phyloP scores from a whole-genome alignment of 495 filamentous ascomycete genomes.

The Neurospora sp. region DNA sequence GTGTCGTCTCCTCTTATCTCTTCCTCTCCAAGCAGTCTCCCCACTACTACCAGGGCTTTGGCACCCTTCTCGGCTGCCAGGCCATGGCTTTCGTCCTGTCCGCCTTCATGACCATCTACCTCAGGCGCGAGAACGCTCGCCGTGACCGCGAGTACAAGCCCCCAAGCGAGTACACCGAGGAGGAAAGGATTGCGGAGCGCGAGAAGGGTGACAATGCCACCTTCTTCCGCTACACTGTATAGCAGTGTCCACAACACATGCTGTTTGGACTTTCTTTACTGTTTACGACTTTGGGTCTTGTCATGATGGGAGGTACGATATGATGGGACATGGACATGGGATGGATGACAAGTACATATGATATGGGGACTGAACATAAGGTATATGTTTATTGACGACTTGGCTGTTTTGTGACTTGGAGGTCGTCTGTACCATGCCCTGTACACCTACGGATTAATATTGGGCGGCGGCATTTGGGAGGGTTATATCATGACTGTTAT shows the following conservation, averaged over 20 bases:
- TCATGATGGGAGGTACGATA: background rate
- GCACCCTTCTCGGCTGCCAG: slow-evolving; percentile 35
- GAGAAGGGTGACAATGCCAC: slow-evolving; percentile 41
- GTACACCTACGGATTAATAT: background rate
- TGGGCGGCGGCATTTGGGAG: background rate
- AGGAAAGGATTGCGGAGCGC: slow-evolving; percentile 33
- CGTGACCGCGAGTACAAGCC: slow-evolving; percentile 37
- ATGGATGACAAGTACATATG: background rate
- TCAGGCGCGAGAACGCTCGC: slow-evolving; percentile 48
- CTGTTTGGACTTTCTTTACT: background rate
- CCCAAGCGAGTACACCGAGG: slow-evolving; percentile 37
- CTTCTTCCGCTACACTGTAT: slow-evolving; percentile 47
- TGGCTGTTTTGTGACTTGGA: background rate
- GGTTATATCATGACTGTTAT: background rate
- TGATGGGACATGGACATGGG: background rate
- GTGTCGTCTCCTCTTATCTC: slow-evolving; percentile 59
- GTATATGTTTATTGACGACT: background rate
- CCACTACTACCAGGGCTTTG: slow-evolving; percentile 51
- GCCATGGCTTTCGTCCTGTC: slow-evolving; percentile 38
- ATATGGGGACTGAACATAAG: background rate
- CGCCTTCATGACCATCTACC: slow-evolving; percentile 48
- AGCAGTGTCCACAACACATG: background rate
- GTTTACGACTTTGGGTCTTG: background rate
- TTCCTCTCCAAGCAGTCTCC: slow-evolving; percentile 52
- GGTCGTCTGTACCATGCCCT: background rate